Evolutionary conservation across 306 rosid species (phyloP), one percentile per base, ranked within the genome.

Genomic region (Casuarina cunninghamiana): DNA sequence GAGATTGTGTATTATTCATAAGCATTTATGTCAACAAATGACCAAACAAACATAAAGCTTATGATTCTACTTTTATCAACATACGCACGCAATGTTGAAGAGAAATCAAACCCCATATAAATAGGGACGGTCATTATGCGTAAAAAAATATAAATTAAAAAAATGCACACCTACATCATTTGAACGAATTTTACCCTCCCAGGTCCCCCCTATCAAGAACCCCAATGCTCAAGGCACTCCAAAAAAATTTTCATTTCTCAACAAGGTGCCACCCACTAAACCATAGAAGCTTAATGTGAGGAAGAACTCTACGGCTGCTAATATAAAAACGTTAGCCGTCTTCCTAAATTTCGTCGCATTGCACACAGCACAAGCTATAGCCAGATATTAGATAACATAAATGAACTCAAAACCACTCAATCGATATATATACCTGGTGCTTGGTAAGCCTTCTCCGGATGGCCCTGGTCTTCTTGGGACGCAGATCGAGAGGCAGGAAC

Each of bases 381-480:
- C 44, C 21, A n/a, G 5, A 37, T 63, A 63, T 63, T 5, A 12
- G 15, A 63, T 37, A 12, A 2, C 69, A 58, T 10, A 15, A 63
- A 38, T 7, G 38, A 13, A 38, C 69, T 5, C 1, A 62, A 15
- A 62, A 37, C 10, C 0, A 13, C 8, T 41, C 13, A 26, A 26
- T 0, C 32, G 32, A 26, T 0, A 43, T 10, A 45, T 12, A 58
- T 81, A 95, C 99, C 92, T 96, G 99, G 79, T 91, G 97, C 85
- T 91, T 96, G 81, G 98, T 96, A 42, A 96, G 98, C 87, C 91
- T 90, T 69, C 94, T 85, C 72, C 99, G 96, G 57, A 93, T 96
- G 55, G 98, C 98, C 79, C 99, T 86, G 75, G 97, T 95, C 87
- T 95, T 95, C 93, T 95, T 95, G n/a, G 97, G 97, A 54, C 99